phyloP scores from a whole-genome alignment of 1,284 basidiomycete genomes.

The Ganoderma sp. region DNA sequence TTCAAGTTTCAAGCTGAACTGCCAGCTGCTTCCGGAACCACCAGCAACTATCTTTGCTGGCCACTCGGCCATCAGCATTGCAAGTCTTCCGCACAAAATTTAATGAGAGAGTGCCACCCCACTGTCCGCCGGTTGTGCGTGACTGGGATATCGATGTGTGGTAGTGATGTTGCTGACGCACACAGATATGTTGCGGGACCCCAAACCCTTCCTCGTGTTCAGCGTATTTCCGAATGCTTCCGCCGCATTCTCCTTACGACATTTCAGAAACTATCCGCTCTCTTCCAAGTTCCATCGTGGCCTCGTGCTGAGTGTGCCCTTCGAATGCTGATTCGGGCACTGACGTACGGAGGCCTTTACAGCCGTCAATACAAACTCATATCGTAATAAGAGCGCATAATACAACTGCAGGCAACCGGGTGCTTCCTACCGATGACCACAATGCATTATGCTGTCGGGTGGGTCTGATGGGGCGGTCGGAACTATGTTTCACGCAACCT shows the following conservation, averaged over 20 bases:
- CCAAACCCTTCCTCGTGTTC: conserved; percentile 2
- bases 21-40: neutral
- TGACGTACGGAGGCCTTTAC: neutral
- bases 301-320: conserved; percentile 4
- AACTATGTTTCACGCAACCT: neutral
- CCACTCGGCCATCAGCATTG: too few species aligned
- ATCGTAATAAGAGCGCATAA: neutral
- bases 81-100: neutral
- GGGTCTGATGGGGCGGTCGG: neutral
- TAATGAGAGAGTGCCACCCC: neutral
- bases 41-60: neutral
- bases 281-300: neutral
- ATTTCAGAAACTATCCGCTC: neutral
- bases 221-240: neutral
- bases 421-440: neutral
- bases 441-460: neutral
- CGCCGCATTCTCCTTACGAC: conserved; percentile 3
- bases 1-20: neutral
- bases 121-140: neutral
- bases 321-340: neutral
- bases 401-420: neutral
- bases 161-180: conserved; percentile 6
- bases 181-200: conserved; percentile 1
- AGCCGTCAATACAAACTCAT: neutral
- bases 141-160: neutral